A percentile compares a stretch with the other conserved stretches of the same genome.
Evolutionary conservation across 2,329 filamentous ascomycete genomes (phyloP).

Genomic region (Aspergillus sp.): DNA sequence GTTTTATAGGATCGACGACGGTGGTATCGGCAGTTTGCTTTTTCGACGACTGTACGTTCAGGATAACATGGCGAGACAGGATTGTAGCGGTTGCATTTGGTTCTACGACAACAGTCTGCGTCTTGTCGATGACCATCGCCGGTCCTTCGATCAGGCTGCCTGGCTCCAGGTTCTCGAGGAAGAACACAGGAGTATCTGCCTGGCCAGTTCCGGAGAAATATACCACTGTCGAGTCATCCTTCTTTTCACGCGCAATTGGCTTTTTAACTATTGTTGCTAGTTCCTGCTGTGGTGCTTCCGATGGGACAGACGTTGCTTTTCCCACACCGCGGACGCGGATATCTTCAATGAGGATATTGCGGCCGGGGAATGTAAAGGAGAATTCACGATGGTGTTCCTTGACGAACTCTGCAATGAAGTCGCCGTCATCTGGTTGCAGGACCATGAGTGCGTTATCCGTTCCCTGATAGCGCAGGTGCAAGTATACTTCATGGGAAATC

Average conservation of each 20-base stretch:
- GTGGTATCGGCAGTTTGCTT: conserved; percentile 36
- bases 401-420: conserved; percentile 74
- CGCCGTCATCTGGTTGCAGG: conserved; percentile 69
- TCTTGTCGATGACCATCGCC: conserved; percentile 72
- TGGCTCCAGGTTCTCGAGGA: conserved; percentile 35
- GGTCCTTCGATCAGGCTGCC: conserved; percentile 57
- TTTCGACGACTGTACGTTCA: conserved; percentile 86
- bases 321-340: conserved; percentile 73
- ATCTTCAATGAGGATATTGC: conserved; percentile 86
- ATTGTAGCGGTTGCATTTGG: conserved; percentile 67
- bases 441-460: conserved; percentile 53
- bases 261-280: too few species aligned
- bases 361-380: conserved; percentile 74
- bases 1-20: conserved; percentile 51
- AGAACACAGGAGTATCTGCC: conserved; percentile 37
- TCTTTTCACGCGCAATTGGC: conserved; percentile 54
- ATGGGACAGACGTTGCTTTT: conserved; percentile 61
- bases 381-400: conserved; percentile 87
- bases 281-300: conserved; percentile 41
- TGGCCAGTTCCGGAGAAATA: conserved; percentile 46
- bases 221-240: conserved; percentile 54
- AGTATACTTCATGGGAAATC: conserved; percentile 45
- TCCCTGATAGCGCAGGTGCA: conserved; percentile 53
- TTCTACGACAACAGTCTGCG: conserved; percentile 85
- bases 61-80: conserved; percentile 50